Evolutionary conservation across 148 eudicot species (phyloP), one percentile per base, ranked within the genome.

Genomic region (Heliamphora exappendiculata): DNA sequence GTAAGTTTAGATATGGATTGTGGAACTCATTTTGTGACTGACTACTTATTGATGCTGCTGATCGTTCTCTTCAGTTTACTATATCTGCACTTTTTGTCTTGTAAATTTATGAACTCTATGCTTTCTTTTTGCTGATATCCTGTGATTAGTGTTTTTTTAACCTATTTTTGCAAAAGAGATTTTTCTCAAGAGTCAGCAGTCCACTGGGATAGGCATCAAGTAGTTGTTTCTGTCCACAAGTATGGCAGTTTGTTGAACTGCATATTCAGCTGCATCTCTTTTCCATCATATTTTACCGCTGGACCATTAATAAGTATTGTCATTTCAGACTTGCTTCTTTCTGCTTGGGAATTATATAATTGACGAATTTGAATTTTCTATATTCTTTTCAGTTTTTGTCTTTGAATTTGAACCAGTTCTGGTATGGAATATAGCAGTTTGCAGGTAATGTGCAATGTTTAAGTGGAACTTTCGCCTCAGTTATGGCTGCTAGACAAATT

Each of bases 401-500:
- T 8, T 66, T 39, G 70, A 66, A 66, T 37, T 37, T 66, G n/a
- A 3, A 31, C 33, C 60, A 33, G 7, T 71, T 71, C 44, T 71
- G 42, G 33, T 50, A 3, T 22, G 11, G 28, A 22, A 4, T 31
- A 33, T 53, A 28, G 59, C 28, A 75, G 19, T 22, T 47, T 75
- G n/a, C 78, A 64, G 78, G 70, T 64, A 62, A 63, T 64, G 13
- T 36, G 12, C n/a, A 45, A 47, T 64, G 33, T 47, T 75, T 33
- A 63, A 57, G 17, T 11, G 14, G 42, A 44, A 17, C 41, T 75
- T 47, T 24, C 11, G 45, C 47, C 45, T 68, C 10, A 4, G 65
- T 76, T 73, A 76, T 70, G 70, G 74, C 22, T 76, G 79, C 57
- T 66, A 36, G 44, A 55, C 51, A 67, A 13, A 24, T 53, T 20